Conservation (phyloP, 306 rosid genomes). For the Herpetospermum pedunculosum region DNA sequence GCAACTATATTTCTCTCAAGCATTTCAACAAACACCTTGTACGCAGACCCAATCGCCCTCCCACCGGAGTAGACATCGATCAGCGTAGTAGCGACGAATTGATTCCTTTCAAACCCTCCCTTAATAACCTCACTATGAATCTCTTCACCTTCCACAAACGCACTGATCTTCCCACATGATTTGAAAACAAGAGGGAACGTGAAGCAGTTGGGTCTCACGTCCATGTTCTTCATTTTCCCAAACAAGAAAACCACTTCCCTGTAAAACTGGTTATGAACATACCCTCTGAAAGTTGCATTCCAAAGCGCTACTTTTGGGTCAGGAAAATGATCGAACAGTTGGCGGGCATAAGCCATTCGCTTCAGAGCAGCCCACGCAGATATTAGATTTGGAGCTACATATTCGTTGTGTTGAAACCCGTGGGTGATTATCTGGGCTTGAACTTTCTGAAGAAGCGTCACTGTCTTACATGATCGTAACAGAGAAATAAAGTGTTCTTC, state of each 20-base stretch:
- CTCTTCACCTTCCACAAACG: slow-evolving; percentile 42
- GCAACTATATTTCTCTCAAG: slow-evolving; percentile 52
- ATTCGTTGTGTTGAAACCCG: slow-evolving; percentile 37
- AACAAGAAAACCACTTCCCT: slow-evolving; percentile 38
- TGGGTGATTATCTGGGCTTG: slow-evolving; percentile 38
- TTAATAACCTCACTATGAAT: slow-evolving; percentile 45
- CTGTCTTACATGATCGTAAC: slow-evolving; percentile 53
- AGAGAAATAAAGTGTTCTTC: slow-evolving; percentile 51
- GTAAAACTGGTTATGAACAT: slow-evolving; percentile 18
- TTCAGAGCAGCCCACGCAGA: slow-evolving; percentile 23
- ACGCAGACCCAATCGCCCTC: slow-evolving; percentile 36
- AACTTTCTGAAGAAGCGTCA: slow-evolving; percentile 30
- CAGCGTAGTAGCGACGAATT: slow-evolving; percentile 41
- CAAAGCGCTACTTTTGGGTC: slow-evolving; percentile 43
- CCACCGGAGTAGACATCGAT: slow-evolving; percentile 44
- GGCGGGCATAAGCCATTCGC: slow-evolving; percentile 33
- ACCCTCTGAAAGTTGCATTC: slow-evolving; percentile 54
- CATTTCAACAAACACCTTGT: slow-evolving; percentile 55
- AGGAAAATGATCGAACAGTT: slow-evolving; percentile 38
- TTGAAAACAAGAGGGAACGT: slow-evolving; percentile 54
- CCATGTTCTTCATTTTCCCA: slow-evolving; percentile 24
- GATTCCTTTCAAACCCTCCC: slow-evolving; percentile 38
- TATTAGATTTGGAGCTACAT: slow-evolving; percentile 35
- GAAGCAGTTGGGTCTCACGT: slow-evolving; percentile 38
- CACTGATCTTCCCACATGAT: slow-evolving; percentile 35